Evolutionary conservation across 805 yeast species (phyloP).

Genomic region (Nakazawaea wyomingensis): DNA sequence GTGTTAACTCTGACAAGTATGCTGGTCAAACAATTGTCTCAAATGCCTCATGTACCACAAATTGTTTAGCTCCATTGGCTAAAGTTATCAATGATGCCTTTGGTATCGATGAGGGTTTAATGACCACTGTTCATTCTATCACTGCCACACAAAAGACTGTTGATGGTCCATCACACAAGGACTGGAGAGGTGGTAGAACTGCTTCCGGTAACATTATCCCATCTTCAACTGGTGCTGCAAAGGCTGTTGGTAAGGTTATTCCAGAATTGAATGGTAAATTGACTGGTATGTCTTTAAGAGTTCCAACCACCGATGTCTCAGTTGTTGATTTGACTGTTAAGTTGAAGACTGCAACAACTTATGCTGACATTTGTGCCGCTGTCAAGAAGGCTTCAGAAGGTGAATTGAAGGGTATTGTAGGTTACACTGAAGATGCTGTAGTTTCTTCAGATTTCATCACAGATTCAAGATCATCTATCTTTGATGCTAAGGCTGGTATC

Average conservation of each 20-base stretch:
- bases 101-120: constrained; percentile 69
- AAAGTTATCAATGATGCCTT: constrained; percentile 60
- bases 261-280: constrained; percentile 69
- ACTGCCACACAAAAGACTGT: constrained; percentile 72
- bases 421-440: constrained; percentile 68
- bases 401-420: constrained; percentile 55
- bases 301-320: constrained; percentile 69
- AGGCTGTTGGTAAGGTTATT: constrained; percentile 71
- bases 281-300: constrained; percentile 72
- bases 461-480: constrained; percentile 58
- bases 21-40: constrained; percentile 55
- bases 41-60: constrained; percentile 71
- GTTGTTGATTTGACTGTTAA: constrained; percentile 68
- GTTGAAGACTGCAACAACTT: constrained; percentile 51
- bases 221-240: constrained; percentile 74
- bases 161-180: constrained; percentile 75
- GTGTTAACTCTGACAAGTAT: constrained; percentile 62
- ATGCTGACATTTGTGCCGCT: constrained; percentile 58
- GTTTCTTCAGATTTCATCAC: constrained; percentile 67
- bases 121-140: constrained; percentile 71
- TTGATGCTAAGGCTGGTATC: constrained; percentile 67
- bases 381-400: constrained; percentile 57
- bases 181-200: constrained; percentile 79
- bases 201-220: constrained; percentile 74
- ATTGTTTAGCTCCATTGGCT: constrained; percentile 72